Conservation (phyloP, 805 yeast species). For the Naumovozyma castellii region DNA sequence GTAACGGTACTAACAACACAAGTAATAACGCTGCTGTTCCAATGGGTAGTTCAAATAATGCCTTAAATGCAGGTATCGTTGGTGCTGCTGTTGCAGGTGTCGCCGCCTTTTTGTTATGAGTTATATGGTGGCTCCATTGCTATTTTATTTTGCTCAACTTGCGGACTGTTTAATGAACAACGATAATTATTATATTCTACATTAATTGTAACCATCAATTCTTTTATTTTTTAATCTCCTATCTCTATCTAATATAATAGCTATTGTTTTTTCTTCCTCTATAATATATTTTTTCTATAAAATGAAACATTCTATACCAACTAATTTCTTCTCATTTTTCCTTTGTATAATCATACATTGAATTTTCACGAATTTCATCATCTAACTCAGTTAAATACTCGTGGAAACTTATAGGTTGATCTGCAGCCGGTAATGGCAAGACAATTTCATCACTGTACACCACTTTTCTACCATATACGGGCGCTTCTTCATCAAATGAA, state of each 20-base stretch:
- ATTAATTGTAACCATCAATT: neutral
- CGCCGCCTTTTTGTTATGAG: neutral
- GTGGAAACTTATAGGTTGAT: neutral
- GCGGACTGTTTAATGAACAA: too few relatives aligned
- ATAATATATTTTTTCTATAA: too few relatives aligned
- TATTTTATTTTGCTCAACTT: too few relatives aligned
- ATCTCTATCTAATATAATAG: too few relatives aligned
- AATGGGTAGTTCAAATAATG: neutral
- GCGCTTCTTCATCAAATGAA: constrained; percentile 16
- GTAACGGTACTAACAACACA: neutral
- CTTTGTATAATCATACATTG: neutral
- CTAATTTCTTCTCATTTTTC: neutral
- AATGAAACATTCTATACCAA: neutral
- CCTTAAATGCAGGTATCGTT: neutral
- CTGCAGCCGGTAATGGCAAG: constrained; percentile 11
- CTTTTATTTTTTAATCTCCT: too few relatives aligned
- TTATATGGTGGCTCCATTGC: neutral
- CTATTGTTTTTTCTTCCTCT: too few relatives aligned
- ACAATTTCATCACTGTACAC: constrained; percentile 18
- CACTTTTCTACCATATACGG: constrained; percentile 19
- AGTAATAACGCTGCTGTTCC: neutral
- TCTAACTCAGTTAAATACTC: neutral
- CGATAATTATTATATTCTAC: neutral
- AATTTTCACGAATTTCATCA: neutral
- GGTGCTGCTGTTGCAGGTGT: neutral